These are phyloP conservation scores for Penicillium turbatum DNA, from an alignment of 495 filamentous ascomycete genomes.

Conservation along the genomic window DNA sequence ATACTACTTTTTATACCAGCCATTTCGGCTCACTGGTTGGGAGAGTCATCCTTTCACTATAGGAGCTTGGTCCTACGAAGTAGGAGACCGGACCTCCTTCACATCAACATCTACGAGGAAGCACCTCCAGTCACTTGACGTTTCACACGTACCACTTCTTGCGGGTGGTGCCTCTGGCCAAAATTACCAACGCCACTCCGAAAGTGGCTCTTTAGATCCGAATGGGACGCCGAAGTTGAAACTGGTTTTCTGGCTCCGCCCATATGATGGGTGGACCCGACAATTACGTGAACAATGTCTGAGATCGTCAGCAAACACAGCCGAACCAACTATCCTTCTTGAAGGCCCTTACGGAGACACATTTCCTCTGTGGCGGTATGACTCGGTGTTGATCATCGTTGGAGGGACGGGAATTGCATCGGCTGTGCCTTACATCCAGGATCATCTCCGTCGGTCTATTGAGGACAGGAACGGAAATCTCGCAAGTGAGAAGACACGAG, in stretches of 20 bases:
- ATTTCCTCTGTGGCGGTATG: conserved; percentile 45
- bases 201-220: not conserved
- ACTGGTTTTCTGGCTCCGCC: conserved; percentile 44
- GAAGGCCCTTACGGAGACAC: conserved; percentile 58
- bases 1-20: conserved; percentile 57
- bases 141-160: conserved; percentile 34
- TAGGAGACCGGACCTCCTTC: not conserved
- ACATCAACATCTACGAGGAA: conserved; percentile 1
- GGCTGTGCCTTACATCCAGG: conserved; percentile 48
- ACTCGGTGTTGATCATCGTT: conserved; percentile 52
- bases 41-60: conserved; percentile 60
- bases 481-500: conserved; percentile 17
- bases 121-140: conserved; percentile 10
- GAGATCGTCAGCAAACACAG: conserved; percentile 11
- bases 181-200: not conserved
- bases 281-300: conserved; percentile 39
- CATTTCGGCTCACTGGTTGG: conserved; percentile 47
- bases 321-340: conserved; percentile 37
- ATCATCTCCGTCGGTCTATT: conserved; percentile 28
- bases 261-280: conserved; percentile 48
- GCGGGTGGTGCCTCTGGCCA: conserved; percentile 12
- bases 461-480: not conserved
- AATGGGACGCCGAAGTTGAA: conserved; percentile 5
- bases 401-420: conserved; percentile 59
- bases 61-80: conserved; percentile 39